These are phyloP conservation scores for Alternaria sp. DNA, from an alignment of 2,329 filamentous ascomycete genomes.

Conservation along the genomic window DNA sequence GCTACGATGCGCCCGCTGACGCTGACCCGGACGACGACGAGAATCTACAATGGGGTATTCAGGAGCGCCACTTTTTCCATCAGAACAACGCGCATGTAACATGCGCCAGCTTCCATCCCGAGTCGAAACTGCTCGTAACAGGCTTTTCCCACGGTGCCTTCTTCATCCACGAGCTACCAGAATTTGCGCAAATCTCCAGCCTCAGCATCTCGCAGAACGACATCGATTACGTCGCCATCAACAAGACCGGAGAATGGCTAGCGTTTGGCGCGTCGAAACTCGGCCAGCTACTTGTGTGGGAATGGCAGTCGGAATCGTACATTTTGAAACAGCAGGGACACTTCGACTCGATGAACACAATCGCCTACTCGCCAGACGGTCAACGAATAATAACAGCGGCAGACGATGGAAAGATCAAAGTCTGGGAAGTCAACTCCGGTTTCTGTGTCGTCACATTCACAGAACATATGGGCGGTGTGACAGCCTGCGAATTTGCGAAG, in stretches of 20 bases:
- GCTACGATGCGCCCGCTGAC: slow-evolving; percentile 62
- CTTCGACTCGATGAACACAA: slow-evolving; percentile 91
- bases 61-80: slow-evolving; percentile 91
- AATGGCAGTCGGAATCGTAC: slow-evolving; percentile 99
- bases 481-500: slow-evolving; percentile 92
- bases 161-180: slow-evolving; percentile 91
- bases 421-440: slow-evolving; percentile 95
- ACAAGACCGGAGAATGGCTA: slow-evolving; percentile 93
- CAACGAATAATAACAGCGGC: slow-evolving; percentile 91
- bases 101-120: slow-evolving; percentile 87
- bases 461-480: slow-evolving; percentile 93
- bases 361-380: slow-evolving; percentile 92
- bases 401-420: slow-evolving; percentile 97
- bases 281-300: slow-evolving; percentile 97
- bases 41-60: slow-evolving; percentile 86
- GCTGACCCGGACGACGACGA: slow-evolving; percentile 66
- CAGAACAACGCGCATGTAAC: slow-evolving; percentile 86
- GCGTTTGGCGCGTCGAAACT: slow-evolving; percentile 95
- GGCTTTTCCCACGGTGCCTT: slow-evolving; percentile 96
- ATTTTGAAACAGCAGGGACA: slow-evolving; percentile 98
- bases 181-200: slow-evolving; percentile 94
- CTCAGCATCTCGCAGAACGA: slow-evolving; percentile 94
- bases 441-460: slow-evolving; percentile 99
- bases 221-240: slow-evolving; percentile 93
- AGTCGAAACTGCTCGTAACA: slow-evolving; percentile 89